Evolutionary conservation across 495 filamentous ascomycete species (phyloP), one percentile per base, ranked within the genome.

Genomic region (Cladorrhinum samala): DNA sequence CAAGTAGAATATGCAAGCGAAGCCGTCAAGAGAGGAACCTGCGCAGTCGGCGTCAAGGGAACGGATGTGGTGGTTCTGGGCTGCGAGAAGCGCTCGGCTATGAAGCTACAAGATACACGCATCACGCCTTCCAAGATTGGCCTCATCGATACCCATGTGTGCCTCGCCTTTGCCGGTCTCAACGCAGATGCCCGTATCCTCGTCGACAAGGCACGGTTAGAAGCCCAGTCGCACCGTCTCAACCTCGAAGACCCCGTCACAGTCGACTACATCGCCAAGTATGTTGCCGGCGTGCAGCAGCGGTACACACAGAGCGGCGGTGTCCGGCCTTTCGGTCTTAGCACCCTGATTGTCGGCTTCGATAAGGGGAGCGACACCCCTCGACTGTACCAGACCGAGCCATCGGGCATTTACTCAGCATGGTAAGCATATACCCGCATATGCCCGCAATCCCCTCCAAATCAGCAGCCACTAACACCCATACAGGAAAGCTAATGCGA

Each of bases 1-100:
- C 93, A 98, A 72, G 93, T 98, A 63, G 93, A 98, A 78, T 98
- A 98, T 80, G 93, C 93, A 52, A 87, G 95, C 56, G 93, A 98
- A 78, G 93, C 93, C 50, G 93, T 98, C 53, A 98, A 98, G 76
- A 75, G 93, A 89, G 93, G 91, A 69, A 98, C 93, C 60, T 98
- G 93, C 76, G 93, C 93, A 43, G 93, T 98, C 47, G 93, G 89
- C 54, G 93, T 98, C 57, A 98, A 98, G 77, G 93, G 93, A 67
- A 79, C 82, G 57, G 86, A 92, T 67, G 88, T 96, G 58, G 93
- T 96, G 9, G 93, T 98, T 9, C 78, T 98, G 21, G 93, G 93
- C 52, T 98, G 93, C 77, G 93, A 98, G 75, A 98, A 98, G 78
- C 83, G 92, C 52, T 96, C 93, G 9, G 94, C 93, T 9, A 95